Conservation (phyloP, 257 asterid species). For the Forsythia viridissima region DNA sequence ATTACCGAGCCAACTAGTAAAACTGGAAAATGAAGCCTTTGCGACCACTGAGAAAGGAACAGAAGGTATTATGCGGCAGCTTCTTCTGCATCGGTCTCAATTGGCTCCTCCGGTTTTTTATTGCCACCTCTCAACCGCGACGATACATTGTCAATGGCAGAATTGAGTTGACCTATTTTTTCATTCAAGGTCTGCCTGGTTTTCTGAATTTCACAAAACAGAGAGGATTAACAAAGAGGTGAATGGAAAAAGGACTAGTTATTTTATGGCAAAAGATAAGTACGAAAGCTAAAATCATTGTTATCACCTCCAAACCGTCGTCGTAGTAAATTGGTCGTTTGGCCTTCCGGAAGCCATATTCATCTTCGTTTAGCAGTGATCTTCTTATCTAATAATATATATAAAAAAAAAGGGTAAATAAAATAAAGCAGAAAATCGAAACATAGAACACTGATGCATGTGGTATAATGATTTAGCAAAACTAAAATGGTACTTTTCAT, state of each 20-base stretch:
- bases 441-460: not conserved
- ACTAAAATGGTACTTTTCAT: not conserved
- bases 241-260: not conserved
- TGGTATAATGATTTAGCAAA: not conserved
- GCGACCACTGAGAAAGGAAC: constrained; percentile 13
- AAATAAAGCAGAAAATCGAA: constrained; percentile 9
- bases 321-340: constrained; percentile 77
- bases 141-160: constrained; percentile 83
- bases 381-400: constrained; percentile 59
- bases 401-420: not conserved
- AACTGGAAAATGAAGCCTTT: constrained; percentile 17
- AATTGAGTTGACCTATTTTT: constrained; percentile 77
- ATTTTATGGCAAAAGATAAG: constrained; percentile 8
- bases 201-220: constrained; percentile 49
- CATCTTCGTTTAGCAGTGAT: constrained; percentile 80
- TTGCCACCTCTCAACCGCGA: constrained; percentile 84
- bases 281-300: constrained; percentile 8
- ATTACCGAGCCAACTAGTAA: constrained; percentile 14
- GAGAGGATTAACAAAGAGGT: not conserved
- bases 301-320: constrained; percentile 73
- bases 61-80: constrained; percentile 39
- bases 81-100: constrained; percentile 68
- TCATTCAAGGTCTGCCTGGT: constrained; percentile 73
- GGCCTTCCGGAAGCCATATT: constrained; percentile 72
- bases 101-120: constrained; percentile 53